Evolutionary conservation across 768 basidiomycete species (phyloP).

Genomic region (Trametes cingulata): DNA sequence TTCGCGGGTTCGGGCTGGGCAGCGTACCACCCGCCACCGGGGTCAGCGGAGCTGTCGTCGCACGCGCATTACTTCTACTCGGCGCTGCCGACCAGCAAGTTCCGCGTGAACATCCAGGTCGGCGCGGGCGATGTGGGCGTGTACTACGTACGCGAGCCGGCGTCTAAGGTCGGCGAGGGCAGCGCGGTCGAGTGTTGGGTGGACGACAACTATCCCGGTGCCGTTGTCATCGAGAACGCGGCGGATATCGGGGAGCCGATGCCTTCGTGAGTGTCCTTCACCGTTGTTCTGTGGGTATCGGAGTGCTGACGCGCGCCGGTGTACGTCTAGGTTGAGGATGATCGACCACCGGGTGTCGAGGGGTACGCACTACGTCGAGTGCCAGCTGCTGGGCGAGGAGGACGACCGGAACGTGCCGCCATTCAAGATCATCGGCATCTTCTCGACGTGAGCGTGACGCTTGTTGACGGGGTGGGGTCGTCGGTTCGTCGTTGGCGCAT

Average conservation of each 20-base stretch:
- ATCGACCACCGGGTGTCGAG: conserved; percentile 86
- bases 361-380: conserved; percentile 94
- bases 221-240: conserved; percentile 74
- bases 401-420: conserved; percentile 66
- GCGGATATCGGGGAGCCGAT: conserved; percentile 61
- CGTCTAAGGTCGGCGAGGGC: conserved; percentile 53
- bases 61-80: conserved; percentile 92
- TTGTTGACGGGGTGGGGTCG: background rate
- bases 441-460: conserved; percentile 54
- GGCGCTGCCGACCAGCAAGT: conserved; percentile 76
- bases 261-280: conserved; percentile 56
- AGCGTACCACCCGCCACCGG: conserved; percentile 65
- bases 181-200: conserved; percentile 92
- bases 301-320: background rate
- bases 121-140: conserved; percentile 92
- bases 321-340: conserved; percentile 59
- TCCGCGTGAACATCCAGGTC: conserved; percentile 82
- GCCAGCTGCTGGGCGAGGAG: conserved; percentile 84
- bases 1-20: conserved; percentile 96
- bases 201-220: conserved; percentile 88
- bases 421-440: conserved; percentile 93
- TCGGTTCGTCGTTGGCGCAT: background rate
- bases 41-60: conserved; percentile 42
- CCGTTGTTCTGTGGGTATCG: background rate
- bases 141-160: conserved; percentile 82